These are phyloP conservation scores for Mallotus nudiflorus DNA, from an alignment of 345 rosid species.

Conservation along the genomic window DNA sequence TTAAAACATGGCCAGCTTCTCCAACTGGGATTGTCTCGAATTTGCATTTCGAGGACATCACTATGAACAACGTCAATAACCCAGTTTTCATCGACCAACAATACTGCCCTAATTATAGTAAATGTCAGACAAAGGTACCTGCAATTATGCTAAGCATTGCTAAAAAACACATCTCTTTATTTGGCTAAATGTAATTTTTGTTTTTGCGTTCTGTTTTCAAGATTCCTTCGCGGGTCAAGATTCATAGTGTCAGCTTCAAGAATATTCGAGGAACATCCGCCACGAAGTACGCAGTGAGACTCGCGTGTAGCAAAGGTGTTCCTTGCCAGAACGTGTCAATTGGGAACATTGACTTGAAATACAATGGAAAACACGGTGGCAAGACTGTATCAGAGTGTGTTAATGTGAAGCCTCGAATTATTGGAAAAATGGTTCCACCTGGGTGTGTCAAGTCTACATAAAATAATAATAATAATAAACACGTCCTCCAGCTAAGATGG, in stretches of 20 bases:
- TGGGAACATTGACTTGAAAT: conserved; percentile 37
- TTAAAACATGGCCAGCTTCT: conserved; percentile 59
- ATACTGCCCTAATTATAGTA: conserved; percentile 43
- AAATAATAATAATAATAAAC: neutral
- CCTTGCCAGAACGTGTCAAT: conserved; percentile 45
- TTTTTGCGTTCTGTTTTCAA: neutral
- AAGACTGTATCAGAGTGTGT: conserved; percentile 37
- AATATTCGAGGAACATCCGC: conserved; percentile 48
- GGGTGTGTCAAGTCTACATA: conserved; percentile 25
- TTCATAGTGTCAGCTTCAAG: conserved; percentile 50
- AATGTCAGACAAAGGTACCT: conserved; percentile 43
- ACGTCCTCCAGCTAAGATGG: too few relatives aligned
- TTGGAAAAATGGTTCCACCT: conserved; percentile 28
- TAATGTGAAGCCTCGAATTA: conserved; percentile 41
- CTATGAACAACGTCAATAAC: conserved; percentile 46
- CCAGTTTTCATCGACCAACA: conserved; percentile 56
- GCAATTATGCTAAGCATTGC: neutral
- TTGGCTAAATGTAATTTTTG: neutral
- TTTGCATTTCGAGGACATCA: conserved; percentile 49
- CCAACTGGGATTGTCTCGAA: conserved; percentile 32
- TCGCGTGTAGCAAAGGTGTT: conserved; percentile 47
- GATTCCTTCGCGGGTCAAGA: conserved; percentile 43
- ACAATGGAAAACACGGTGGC: conserved; percentile 36
- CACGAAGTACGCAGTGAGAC: conserved; percentile 40
- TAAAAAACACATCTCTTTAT: too few relatives aligned